phyloP scores from a whole-genome alignment of 805 yeast genomes.

The Pichia thaimueangensis region DNA sequence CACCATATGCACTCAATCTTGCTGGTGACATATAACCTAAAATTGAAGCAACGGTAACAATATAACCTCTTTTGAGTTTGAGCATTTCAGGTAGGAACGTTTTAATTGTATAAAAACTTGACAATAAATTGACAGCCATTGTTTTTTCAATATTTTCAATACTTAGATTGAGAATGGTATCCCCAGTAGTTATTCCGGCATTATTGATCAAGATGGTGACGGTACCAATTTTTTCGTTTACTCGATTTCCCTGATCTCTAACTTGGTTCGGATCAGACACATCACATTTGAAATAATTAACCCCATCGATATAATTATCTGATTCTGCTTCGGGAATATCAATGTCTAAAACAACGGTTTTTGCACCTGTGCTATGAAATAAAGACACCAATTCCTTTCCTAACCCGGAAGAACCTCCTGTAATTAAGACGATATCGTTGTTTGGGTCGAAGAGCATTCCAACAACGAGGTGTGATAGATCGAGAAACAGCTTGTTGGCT shows the following conservation, averaged over 20 bases:
- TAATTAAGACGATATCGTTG: slow-evolving; percentile 61
- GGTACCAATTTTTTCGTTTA: slow-evolving; percentile 45
- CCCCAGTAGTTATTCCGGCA: slow-evolving; percentile 70
- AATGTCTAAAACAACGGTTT: slow-evolving; percentile 64
- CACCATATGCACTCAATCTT: slow-evolving; percentile 73
- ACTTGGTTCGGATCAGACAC: slow-evolving; percentile 51
- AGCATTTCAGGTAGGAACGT: slow-evolving; percentile 72
- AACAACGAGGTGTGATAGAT: slow-evolving; percentile 34
- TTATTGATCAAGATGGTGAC: slow-evolving; percentile 74
- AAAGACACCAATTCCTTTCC: slow-evolving; percentile 56
- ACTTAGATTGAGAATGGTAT: slow-evolving; percentile 45
- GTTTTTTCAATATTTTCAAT: slow-evolving; percentile 56
- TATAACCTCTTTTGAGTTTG: slow-evolving; percentile 53
- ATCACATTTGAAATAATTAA: slow-evolving; percentile 61
- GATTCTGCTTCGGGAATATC: slow-evolving; percentile 32
- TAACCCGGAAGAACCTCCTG: slow-evolving; percentile 82
- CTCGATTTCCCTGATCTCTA: slow-evolving; percentile 30
- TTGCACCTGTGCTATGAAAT: slow-evolving; percentile 39
- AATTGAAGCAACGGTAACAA: slow-evolving; percentile 78
- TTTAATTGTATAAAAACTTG: slow-evolving; percentile 65
- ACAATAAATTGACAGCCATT: slow-evolving; percentile 60
- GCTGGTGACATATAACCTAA: slow-evolving; percentile 85
- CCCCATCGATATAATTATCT: slow-evolving; percentile 31
- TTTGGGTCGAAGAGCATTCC: slow-evolving; percentile 49
- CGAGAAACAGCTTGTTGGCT: slow-evolving; percentile 24